Conservation (phyloP, 345 rosid species). For the Brassica juncea region DNA sequence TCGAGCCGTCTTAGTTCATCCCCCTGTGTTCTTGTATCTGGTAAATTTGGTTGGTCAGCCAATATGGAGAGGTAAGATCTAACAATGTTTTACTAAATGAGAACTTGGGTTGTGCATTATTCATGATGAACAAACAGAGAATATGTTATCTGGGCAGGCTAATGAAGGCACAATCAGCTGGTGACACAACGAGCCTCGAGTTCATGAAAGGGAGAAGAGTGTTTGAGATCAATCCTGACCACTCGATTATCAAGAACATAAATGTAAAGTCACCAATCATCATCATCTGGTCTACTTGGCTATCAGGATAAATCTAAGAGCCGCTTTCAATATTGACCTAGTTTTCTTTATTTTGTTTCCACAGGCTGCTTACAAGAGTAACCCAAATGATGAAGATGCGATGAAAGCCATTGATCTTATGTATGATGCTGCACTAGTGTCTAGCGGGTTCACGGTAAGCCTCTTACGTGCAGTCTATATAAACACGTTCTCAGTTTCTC, state of each 20-base stretch:
- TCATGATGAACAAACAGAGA: conserved; percentile 5
- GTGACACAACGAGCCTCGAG: conserved; percentile 77
- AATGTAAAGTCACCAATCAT: conserved; percentile 47
- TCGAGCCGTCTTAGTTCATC: conserved; percentile 91
- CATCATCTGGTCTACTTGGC: not conserved
- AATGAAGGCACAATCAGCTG: conserved; percentile 90
- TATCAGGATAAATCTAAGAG: not conserved
- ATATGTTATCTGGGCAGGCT: conserved; percentile 50
- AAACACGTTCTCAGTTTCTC: not conserved
- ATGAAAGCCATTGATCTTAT: conserved; percentile 84
- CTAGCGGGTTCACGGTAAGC: conserved; percentile 95
- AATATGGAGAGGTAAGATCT: conserved; percentile 91
- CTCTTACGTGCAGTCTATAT: not conserved
- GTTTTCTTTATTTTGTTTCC: not conserved
- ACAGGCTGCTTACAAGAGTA: conserved; percentile 77
- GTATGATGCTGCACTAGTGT: conserved; percentile 85
- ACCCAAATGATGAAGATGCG: conserved; percentile 78
- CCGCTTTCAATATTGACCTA: not conserved
- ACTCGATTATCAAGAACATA: conserved; percentile 72
- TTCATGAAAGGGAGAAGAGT: conserved; percentile 97
- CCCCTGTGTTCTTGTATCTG: conserved; percentile 93
- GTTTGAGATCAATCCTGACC: conserved; percentile 95
- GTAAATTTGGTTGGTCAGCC: conserved; percentile 98
- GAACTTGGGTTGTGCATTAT: not conserved
- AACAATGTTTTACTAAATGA: not conserved